Evolutionary conservation across 75 land plant genomes (phyloP), one percentile per base, ranked within the genome.

Genomic region (Pinus tabuliformis): DNA sequence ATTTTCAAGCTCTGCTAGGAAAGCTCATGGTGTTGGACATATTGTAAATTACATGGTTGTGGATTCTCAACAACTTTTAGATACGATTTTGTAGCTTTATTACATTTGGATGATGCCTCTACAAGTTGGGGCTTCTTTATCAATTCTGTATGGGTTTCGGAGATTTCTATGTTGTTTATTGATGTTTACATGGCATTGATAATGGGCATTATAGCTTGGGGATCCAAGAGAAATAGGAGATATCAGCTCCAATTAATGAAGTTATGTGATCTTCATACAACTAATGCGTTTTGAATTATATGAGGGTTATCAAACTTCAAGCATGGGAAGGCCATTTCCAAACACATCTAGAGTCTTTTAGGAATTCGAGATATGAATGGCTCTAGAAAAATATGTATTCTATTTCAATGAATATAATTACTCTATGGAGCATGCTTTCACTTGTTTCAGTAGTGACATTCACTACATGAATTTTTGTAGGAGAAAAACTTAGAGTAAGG

Each of bases 41-140:
- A 96, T 96, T 61, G 93, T 92, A 33, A 96, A 96, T 81, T 92
- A 96, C 78, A 94, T 94, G 99, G 88, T 93, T 33, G 99, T 94
- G 36, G 99, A 96, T 77, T 93, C 94, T 24, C 97, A 97, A 73
- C 94, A 94, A 78, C 88, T 97, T 54, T 91, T 91, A 39, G 97
- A 94, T 78, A 84, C 89, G 86, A 91, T 94, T 87, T 68, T 89
- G 2, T 94, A 92, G 78, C 79, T 97, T 33, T 92, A 97, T 73
- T 83, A 90, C 71, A 56, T 94, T 5, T 96, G 99, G 99, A 78
- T 94, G 62, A 83, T 84, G 80, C 99, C 97, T 7, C 79, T 93
- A 37, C 99, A 96, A 75, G 82, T 94, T 30, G 73, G 59, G 49
- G 83, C 82, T 0, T 93, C 93, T 3, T 78, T 97, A 21, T 83